phyloP scores from a whole-genome alignment of 768 basidiomycete genomes.

The Tephrocybe sp. region DNA sequence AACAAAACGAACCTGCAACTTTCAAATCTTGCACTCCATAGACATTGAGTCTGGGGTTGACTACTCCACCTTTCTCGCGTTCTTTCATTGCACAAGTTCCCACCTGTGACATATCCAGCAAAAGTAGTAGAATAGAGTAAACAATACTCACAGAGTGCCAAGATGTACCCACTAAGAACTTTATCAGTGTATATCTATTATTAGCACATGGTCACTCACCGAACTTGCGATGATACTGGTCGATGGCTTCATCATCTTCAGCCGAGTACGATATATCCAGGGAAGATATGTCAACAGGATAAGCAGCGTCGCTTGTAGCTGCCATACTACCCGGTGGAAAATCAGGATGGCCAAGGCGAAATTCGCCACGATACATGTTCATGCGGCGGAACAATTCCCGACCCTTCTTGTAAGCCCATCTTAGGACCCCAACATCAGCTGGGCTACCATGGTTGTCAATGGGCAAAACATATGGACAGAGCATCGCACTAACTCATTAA shows the following conservation, averaged over 20 bases:
- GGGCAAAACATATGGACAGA: background rate
- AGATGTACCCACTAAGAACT: conserved; percentile 35
- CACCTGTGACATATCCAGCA: conserved; percentile 46
- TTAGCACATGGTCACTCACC: conserved; percentile 23
- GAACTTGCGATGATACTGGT: conserved; percentile 32
- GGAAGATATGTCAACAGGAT: conserved; percentile 32
- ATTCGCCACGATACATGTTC: conserved; percentile 41
- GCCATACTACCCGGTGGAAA: conserved; percentile 37
- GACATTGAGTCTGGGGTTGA: conserved; percentile 61
- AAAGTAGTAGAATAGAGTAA: too few species aligned
- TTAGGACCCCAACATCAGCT: conserved; percentile 44
- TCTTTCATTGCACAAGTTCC: conserved; percentile 74
- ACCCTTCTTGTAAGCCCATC: conserved; percentile 53
- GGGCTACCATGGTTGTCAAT: conserved; percentile 23
- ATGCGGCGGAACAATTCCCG: conserved; percentile 60
- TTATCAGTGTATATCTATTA: background rate
- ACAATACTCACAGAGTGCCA: conserved; percentile 43
- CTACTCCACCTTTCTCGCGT: conserved; percentile 55
- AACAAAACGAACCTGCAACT: conserved; percentile 44
- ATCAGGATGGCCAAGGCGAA: conserved; percentile 31
- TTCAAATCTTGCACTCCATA: conserved; percentile 60
- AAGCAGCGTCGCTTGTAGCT: conserved; percentile 17
- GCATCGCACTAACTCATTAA: conserved; percentile 40
- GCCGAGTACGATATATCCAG: conserved; percentile 40
- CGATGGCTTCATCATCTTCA: conserved; percentile 43